Evolutionary conservation across 805 yeast species (phyloP).

Genomic region (Metschnikowia aberdeeniae): DNA sequence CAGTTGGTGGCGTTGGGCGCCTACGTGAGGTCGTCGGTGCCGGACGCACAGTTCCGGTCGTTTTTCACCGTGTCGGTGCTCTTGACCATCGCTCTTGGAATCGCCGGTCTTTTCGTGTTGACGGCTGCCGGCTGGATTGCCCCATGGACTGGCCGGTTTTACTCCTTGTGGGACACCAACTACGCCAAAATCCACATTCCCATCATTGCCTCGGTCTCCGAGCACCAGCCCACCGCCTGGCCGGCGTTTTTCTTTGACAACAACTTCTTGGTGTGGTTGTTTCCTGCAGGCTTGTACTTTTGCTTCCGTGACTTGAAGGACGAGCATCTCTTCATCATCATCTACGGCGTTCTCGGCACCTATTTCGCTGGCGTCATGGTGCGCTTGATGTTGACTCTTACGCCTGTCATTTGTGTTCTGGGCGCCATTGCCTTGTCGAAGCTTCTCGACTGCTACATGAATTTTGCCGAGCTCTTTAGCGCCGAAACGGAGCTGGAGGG

Average conservation of each 20-base stretch:
- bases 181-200: constrained; percentile 98
- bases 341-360: constrained; percentile 88
- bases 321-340: constrained; percentile 89
- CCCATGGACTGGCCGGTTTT: constrained; percentile 99
- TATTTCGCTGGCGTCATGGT: constrained; percentile 99
- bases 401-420: constrained; percentile 92
- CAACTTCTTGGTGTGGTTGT: constrained; percentile 89
- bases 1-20: constrained; percentile 87
- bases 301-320: constrained; percentile 85
- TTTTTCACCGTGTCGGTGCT: constrained; percentile 59
- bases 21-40: constrained; percentile 69
- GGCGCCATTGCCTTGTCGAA: constrained; percentile 87
- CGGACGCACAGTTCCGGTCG: constrained; percentile 68
- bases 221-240: constrained; percentile 99
- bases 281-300: constrained; percentile 95
- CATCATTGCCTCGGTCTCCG: constrained; percentile 96
- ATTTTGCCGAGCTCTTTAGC: constrained; percentile 46
- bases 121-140: constrained; percentile 93
- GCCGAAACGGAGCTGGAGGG: constrained; percentile 5
- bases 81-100: constrained; percentile 56
- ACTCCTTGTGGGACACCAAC: constrained; percentile 96
- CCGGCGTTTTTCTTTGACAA: constrained; percentile 96
- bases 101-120: constrained; percentile 67
- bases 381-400: constrained; percentile 91
- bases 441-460: constrained; percentile 75